A percentile compares a stretch with the other conserved stretches of the same genome.
Conservation (phyloP, 345 rosid species). For the Populus alba region DNA sequence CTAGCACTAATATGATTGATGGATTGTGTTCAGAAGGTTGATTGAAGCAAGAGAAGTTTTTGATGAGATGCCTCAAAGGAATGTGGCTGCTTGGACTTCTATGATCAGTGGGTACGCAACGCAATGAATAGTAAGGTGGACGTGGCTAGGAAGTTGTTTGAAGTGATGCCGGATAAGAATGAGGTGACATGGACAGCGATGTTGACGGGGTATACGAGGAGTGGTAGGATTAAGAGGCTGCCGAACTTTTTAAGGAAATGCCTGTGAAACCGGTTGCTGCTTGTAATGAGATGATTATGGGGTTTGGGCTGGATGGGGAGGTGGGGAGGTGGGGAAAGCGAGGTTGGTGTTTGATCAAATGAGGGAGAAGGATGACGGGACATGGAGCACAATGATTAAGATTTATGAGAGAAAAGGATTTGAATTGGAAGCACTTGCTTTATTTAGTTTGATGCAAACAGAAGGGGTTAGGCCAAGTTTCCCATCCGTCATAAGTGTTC, state of each 20-base stretch:
- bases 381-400: conserved; percentile 76
- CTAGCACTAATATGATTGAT: conserved; percentile 73
- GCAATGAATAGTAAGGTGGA: conserved; percentile 60
- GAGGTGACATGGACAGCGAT: conserved; percentile 82
- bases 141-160: conserved; percentile 78
- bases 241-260: conserved; percentile 56
- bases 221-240: conserved; percentile 71
- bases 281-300: conserved; percentile 71
- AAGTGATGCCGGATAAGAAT: conserved; percentile 77
- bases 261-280: conserved; percentile 52
- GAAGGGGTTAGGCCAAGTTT: conserved; percentile 52
- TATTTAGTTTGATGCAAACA: conserved; percentile 62
- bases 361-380: conserved; percentile 56
- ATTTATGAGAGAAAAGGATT: conserved; percentile 65
- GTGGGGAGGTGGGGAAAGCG: conserved; percentile 49
- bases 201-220: conserved; percentile 67
- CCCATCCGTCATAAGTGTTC: conserved; percentile 62
- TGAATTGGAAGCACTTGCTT: conserved; percentile 60
- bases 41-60: conserved; percentile 66
- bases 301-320: conserved; percentile 57
- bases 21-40: conserved; percentile 61
- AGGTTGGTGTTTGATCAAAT: conserved; percentile 51
- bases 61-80: conserved; percentile 61
- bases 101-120: conserved; percentile 74
- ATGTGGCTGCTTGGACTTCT: conserved; percentile 75